A percentile compares a stretch with the other conserved stretches of the same genome.
Conservation (phyloP, 2,329 filamentous ascomycete species). For the Cladosporium sp. region DNA sequence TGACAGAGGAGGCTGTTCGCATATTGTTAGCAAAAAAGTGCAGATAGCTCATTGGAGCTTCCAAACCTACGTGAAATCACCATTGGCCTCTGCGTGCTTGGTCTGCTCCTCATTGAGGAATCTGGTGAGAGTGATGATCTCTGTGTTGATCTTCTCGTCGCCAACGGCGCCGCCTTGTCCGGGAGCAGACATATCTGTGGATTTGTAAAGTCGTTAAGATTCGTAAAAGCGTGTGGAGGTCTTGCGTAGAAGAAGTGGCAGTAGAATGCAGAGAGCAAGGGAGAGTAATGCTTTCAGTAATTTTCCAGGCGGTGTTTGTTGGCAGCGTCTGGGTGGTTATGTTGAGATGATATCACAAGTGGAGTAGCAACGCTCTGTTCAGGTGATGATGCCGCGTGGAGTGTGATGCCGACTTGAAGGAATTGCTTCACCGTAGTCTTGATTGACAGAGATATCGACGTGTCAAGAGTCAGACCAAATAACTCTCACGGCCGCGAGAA, state of each 20-base stretch:
- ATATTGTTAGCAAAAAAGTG: constrained; percentile 16
- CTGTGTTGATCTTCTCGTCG: constrained; percentile 81
- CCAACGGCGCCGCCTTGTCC: constrained; percentile 51
- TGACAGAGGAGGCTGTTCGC: constrained; percentile 78
- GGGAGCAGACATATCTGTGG: constrained; percentile 32
- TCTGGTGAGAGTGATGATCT: constrained; percentile 91
- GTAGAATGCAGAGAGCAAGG: not conserved
- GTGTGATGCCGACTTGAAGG: not conserved
- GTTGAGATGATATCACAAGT: constrained; percentile 13
- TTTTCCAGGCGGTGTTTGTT: constrained; percentile 8
- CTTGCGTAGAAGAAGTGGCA: not conserved
- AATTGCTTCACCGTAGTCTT: not conserved
- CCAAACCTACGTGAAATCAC: constrained; percentile 85
- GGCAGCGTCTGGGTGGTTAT: constrained; percentile 9
- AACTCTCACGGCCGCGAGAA: constrained; percentile 1
- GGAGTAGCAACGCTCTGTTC: constrained; percentile 13
- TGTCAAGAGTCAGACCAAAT: not conserved
- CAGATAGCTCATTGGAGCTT: not conserved
- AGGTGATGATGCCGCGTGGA: constrained; percentile 9
- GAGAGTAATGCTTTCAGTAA: constrained; percentile 2
- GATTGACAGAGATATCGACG: not conserved
- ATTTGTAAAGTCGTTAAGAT: not conserved
- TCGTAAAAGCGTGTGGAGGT: not conserved
- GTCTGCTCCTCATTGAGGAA: constrained; percentile 94
- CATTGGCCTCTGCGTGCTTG: constrained; percentile 90